Base-by-base conservation (phyloP, 768 basidiomycete species). In the Lentinula detonsa region DNA sequence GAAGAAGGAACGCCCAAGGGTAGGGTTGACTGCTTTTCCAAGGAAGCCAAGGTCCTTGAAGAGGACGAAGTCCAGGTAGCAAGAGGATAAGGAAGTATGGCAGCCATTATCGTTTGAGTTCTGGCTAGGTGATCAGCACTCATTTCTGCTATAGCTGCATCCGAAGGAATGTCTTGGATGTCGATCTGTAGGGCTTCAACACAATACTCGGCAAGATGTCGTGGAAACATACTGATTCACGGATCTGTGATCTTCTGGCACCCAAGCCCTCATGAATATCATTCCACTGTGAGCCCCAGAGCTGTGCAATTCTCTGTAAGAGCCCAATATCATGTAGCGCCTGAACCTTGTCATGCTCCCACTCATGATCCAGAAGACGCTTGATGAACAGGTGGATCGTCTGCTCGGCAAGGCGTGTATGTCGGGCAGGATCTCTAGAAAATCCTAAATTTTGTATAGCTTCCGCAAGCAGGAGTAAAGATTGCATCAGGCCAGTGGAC, bases 51-150 rank as follows among this genome's bases (percentile, higher is more conserved):
- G 28, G 64, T 62, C 33, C 60, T 62, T 16, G 64, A 48, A n/a
- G 68, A 64, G 1, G 64, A 28, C 21, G 72, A 68, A 9, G 60
- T 64, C 4, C 8, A 11, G 10, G 7, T 51, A 33, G 18, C 28
- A 15, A 37, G n/a, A 43, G 40, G 37, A 43, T 56, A 43, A 39
- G 86, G 84, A 16, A 90, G 74, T 48, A 91, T 74, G 5, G 80
- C 75, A 4, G 84, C 81, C 58, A 91, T 74, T 15, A 91, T 74
- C 28, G 81, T 81, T 66, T 89, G 90, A 28, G 80, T 81, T 61
- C 84, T 79, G 42, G 75, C 65, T 23, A 91, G 74, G 64, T 77
- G 78, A 55, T 84, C 82, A 7, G 73, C 67, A 34, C 71, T 63
- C 62, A 72, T 61, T 62, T 64, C 68, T 54, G 57, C 75, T 73